Conservation (phyloP, 139 green algal species). For the Nannochloris sp. region DNA sequence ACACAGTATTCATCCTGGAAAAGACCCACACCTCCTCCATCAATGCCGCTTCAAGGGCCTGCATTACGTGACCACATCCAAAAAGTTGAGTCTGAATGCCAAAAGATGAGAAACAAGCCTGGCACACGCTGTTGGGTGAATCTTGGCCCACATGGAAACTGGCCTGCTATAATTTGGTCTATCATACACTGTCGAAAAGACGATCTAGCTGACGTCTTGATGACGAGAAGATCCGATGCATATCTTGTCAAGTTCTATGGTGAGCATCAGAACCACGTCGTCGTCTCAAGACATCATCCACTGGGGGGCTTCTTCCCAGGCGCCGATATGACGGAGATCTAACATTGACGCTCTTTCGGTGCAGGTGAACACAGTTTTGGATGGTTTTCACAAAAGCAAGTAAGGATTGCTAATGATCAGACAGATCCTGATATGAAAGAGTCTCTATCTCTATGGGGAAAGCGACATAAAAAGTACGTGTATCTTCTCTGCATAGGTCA, state of each 20-base stretch:
- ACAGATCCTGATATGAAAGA: not conserved
- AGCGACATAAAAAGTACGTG: slow-evolving; percentile 24
- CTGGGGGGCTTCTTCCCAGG: too few relatives aligned
- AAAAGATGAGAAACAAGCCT: not conserved
- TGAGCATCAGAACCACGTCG: too few relatives aligned
- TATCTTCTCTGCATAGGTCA: not conserved
- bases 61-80: not conserved
- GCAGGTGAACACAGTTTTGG: slow-evolving; percentile 38
- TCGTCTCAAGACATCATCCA: too few relatives aligned
- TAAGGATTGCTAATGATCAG: slow-evolving; percentile 2
- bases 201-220: slow-evolving; percentile 36
- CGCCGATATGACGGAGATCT: too few relatives aligned
- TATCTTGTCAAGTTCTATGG: slow-evolving; percentile 42
- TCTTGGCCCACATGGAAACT: slow-evolving; percentile 29
- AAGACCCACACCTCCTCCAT: not conserved
- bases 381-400: slow-evolving; percentile 22
- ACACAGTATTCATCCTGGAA: not conserved
- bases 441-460: slow-evolving; percentile 15
- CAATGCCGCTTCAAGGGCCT: not conserved
- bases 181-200: slow-evolving; percentile 28
- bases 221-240: slow-evolving; percentile 28
- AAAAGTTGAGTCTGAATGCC: not conserved
- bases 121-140: slow-evolving; percentile 18
- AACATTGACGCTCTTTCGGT: too few relatives aligned
- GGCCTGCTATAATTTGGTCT: slow-evolving; percentile 45